Base-by-base conservation (phyloP, 768 basidiomycete genomes). In the Filobasidium floriforme region DNA sequence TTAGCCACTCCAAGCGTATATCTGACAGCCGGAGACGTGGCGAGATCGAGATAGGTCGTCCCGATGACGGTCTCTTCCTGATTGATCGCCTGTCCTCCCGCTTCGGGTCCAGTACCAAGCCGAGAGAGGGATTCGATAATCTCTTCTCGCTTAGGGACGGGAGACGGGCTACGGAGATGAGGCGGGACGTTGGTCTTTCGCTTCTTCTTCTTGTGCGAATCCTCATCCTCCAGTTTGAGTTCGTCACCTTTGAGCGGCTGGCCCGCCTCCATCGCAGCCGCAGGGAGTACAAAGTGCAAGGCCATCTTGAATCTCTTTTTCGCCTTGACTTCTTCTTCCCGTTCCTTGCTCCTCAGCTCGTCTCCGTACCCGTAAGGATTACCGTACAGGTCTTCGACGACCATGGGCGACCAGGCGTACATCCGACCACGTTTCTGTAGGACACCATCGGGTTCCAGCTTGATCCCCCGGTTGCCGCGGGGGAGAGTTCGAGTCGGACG, bases 1-100 rank as follows among this genome's bases (percentile, higher is more conserved):
- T 68, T 70, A 29, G 76, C 77, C 32, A 75, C 69, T 6, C 75
- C 79, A 26, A 79, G 71, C 1, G 79, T 74, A 64, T 79, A 73
- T 26, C 75, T 59, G 68, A 78, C 73, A 7, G 77, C 72, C 0
- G 75, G 73, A 28, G 73, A 76, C 11, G 69, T 65, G 41, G 76
- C 71, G 52, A 79, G 72, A 32, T 78, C 79, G 63, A 73, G 64
- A 60, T 76, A 79, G 2, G 70, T 70, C 55, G 57, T 69, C 59
- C 52, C 63, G 41, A 57, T 49, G 43, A 41, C 40, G 59, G 57
- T 24, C 18, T 51, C 46, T 51, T 51, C 19, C 24, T 24, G 46
- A 24, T 51, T 51, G 66, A 51, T 18, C 32, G 32, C 9, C 32
- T 37, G 32, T 37, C 4, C 32, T 6, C 12, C 5, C 19, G 46